phyloP scores from a whole-genome alignment of 306 rosid species.

The Quillaja saponaria region DNA sequence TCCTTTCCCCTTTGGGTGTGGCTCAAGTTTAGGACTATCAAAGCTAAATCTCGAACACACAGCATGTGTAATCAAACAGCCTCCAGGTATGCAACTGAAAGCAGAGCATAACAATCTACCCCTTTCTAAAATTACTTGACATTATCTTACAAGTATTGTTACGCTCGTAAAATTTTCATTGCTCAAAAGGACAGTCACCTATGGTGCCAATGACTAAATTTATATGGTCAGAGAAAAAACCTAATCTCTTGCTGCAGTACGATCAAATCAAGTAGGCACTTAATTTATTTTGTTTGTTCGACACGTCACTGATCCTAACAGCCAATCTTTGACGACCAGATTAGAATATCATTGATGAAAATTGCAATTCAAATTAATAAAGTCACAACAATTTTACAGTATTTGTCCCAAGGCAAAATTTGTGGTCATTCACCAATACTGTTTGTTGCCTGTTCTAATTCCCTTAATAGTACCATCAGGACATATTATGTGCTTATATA shows the following conservation, averaged over 20 bases:
- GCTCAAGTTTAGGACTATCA: neutral
- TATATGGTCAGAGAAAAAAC: neutral
- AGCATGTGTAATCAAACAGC: neutral
- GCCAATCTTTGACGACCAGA: too few relatives aligned
- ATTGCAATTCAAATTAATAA: neutral
- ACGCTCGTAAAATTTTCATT: neutral
- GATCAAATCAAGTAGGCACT: neutral
- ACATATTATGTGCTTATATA: neutral
- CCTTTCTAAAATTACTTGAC: neutral
- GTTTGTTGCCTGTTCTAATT: neutral
- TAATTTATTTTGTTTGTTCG: neutral
- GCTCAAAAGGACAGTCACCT: slow-evolving; percentile 5
- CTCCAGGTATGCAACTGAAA: neutral
- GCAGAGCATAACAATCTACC: neutral
- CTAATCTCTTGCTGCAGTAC: neutral
- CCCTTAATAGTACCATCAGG: neutral
- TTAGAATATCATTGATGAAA: neutral
- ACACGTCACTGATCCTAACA: too few relatives aligned
- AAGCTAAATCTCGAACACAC: neutral
- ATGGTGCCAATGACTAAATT: neutral
- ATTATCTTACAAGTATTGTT: neutral
- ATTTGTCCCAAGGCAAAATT: neutral
- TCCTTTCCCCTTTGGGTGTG: too few relatives aligned
- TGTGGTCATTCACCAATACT: neutral
- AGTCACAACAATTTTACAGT: neutral